Conservation (phyloP, 2,329 filamentous ascomycete genomes). For the Leptographium lundbergii region DNA sequence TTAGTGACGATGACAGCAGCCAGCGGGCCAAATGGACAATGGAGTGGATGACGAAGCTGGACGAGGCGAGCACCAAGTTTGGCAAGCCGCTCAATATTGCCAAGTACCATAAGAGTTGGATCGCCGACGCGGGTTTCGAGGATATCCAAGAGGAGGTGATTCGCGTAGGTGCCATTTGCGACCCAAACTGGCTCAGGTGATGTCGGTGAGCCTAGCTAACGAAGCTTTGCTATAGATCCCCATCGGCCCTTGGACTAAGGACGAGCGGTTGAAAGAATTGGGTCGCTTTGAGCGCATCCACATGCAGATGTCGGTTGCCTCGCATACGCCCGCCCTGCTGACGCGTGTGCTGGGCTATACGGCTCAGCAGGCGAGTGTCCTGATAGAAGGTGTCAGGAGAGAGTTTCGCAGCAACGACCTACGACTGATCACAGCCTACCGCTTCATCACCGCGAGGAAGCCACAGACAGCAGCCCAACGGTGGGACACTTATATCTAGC, state of each 20-base stretch:
- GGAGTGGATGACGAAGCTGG: constrained; percentile 10
- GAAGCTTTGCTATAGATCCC: constrained; percentile 15
- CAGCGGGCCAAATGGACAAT: constrained; percentile 18
- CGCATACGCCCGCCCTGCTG: not conserved
- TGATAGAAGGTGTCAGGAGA: not conserved
- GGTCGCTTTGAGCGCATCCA: not conserved
- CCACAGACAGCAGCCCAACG: not conserved
- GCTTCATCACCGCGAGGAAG: not conserved
- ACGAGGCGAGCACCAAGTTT: constrained; percentile 8
- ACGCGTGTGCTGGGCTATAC: not conserved
- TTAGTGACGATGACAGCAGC: constrained; percentile 16
- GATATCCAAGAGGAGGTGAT: not conserved
- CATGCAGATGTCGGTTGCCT: not conserved
- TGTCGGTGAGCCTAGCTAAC: no score
- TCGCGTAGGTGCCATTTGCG: not conserved
- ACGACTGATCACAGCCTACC: not conserved
- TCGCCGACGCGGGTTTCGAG: constrained; percentile 16
- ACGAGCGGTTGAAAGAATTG: not conserved
- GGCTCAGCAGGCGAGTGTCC: not conserved
- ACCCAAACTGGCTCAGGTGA: not conserved
- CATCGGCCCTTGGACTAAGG: constrained; percentile 17
- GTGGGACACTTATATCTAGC: no score
- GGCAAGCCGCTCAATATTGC: constrained; percentile 9
- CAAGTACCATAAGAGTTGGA: constrained; percentile 10
- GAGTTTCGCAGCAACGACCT: not conserved